Conservation (phyloP, 805 yeast genomes). For the Candida palmyrensis region DNA sequence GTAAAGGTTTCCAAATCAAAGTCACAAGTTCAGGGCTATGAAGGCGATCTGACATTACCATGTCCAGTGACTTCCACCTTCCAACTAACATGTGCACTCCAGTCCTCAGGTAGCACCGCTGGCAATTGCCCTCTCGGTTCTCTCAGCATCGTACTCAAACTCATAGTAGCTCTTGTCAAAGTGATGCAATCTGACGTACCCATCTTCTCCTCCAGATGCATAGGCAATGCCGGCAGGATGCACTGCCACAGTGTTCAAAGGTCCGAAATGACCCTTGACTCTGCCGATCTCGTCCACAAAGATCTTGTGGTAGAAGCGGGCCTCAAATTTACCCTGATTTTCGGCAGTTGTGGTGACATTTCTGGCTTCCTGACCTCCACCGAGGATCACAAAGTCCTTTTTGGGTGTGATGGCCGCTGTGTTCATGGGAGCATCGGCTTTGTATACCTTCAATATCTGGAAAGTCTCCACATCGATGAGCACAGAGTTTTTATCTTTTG, state of each 20-base stretch:
- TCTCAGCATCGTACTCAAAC: constrained; percentile 87
- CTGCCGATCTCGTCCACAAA: constrained; percentile 96
- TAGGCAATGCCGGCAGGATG: constrained; percentile 92
- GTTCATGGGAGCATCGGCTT: constrained; percentile 91
- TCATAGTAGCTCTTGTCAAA: constrained; percentile 92
- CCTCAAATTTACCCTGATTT: constrained; percentile 93
- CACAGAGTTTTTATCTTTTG: constrained; percentile 84
- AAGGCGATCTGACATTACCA: neutral
- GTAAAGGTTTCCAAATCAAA: neutral
- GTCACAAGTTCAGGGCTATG: neutral
- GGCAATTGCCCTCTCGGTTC: constrained; percentile 55
- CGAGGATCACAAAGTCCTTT: constrained; percentile 87
- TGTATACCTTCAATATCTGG: constrained; percentile 64
- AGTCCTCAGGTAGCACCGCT: constrained; percentile 19
- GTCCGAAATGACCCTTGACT: constrained; percentile 98
- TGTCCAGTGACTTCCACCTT: neutral
- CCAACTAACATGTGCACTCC: no score
- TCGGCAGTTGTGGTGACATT: constrained; percentile 97
- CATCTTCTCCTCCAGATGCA: constrained; percentile 99
- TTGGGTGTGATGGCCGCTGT: constrained; percentile 91
- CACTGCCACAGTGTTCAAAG: constrained; percentile 86
- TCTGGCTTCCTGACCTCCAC: constrained; percentile 99
- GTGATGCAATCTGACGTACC: constrained; percentile 88
- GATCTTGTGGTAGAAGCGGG: constrained; percentile 91
- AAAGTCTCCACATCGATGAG: constrained; percentile 76